Percentiles rank a stretch among this genome's conserved stretches.
These are phyloP conservation scores for Beta corolliflora DNA, from an alignment of 179 eudicot species.

Conservation along the genomic window DNA sequence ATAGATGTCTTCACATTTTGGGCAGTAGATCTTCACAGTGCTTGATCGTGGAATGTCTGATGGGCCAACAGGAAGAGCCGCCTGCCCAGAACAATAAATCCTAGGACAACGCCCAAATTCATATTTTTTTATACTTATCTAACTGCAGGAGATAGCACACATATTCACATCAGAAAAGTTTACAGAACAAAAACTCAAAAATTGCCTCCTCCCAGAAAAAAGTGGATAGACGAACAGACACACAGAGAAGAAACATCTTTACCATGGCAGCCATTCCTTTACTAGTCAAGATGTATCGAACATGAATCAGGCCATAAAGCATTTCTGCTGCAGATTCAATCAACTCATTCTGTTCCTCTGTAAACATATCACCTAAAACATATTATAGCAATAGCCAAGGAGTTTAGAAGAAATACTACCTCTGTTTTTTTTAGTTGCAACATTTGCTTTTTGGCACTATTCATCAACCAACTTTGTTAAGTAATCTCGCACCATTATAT, in stretches of 20 bases:
- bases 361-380: slow-evolving; percentile 53
- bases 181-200: neutral
- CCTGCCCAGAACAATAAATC: slow-evolving; percentile 38
- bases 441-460: too few relatives aligned
- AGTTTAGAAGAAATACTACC: slow-evolving; percentile 18
- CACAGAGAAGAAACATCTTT: slow-evolving; percentile 11
- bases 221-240: neutral
- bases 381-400: slow-evolving; percentile 11
- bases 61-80: slow-evolving; percentile 45
- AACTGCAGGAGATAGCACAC: slow-evolving; percentile 25
- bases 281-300: slow-evolving; percentile 66
- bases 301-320: slow-evolving; percentile 81
- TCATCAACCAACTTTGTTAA: too few relatives aligned
- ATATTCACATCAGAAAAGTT: neutral
- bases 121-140: slow-evolving; percentile 38
- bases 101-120: slow-evolving; percentile 45
- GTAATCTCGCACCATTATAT: too few relatives aligned
- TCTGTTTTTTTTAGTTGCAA: too few relatives aligned
- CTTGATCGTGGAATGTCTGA: slow-evolving; percentile 42
- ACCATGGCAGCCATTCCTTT: slow-evolving; percentile 85
- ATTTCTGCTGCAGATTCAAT: slow-evolving; percentile 92
- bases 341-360: slow-evolving; percentile 73
- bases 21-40: slow-evolving; percentile 45
- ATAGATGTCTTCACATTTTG: slow-evolving; percentile 43
- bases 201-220: neutral